Evolutionary conservation across 1,284 basidiomycete genomes (phyloP), one percentile per base, ranked within the genome.

Genomic region (Trametes hirsuta): DNA sequence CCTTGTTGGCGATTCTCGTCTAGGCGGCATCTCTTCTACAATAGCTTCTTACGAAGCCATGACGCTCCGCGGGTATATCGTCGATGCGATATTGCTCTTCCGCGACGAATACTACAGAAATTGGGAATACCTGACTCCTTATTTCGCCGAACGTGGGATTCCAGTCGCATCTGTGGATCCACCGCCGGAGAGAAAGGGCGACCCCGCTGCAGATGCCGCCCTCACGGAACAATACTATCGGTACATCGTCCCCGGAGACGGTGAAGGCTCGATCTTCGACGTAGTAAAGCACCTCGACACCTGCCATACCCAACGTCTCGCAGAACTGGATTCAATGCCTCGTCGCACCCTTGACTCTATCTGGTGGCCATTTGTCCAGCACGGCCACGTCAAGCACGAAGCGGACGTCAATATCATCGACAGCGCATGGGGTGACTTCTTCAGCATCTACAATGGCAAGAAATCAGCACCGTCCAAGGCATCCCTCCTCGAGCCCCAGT

Each of bases 311-410:
- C 67, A 73, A 35, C 83, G 96, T 10, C 74, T 97, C 8, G 70
- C 80, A 2, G 84, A 92, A 46, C 81, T 98, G 3, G 80, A 85
- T 46, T 85, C 87, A 0, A 93, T 97, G 87, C 87, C 94, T 1
- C 76, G 79, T 12, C 83, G 96, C 34, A 90, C 95, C 0, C 76
- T 92, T 49, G 82, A 94, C 53, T 83, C 82, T 0, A 82, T 97
- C 55, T 98, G 97, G 97, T 99, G 95, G 95, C 97, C 97, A 0
- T 98, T 98, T 72, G 94, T 96, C 1, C 97, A 99, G 72, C 97
- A 99, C 69, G 87, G 86, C 0, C 79, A 88, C 40, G 79, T 94
- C 42, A 83, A 85, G 61, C 79, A 79, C 47, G 84, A 87, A 58
- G 75, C 84, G 51, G 89, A 95, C 68, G 88, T 97, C 24, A 93